Evolutionary conservation across 2,329 filamentous ascomycete species (phyloP).

Genomic region (Akanthomyces dipterigenus): DNA sequence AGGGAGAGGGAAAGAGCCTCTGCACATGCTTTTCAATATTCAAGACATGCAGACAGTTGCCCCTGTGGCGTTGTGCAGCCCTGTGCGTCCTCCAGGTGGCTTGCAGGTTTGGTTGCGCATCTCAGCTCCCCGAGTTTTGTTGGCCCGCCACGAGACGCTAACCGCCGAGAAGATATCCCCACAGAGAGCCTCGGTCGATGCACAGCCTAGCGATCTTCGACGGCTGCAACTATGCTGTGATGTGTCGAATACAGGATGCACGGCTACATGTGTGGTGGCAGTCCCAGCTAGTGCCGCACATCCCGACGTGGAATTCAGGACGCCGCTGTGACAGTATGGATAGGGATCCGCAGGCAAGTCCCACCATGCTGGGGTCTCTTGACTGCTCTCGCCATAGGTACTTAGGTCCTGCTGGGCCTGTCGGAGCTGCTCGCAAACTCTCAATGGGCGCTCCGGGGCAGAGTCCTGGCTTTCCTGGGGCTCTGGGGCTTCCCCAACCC

Average conservation of each 20-base stretch:
- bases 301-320: neutral
- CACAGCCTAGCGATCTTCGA: neutral
- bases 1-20: too few species aligned
- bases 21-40: neutral
- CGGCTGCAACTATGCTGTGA: neutral
- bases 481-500: conserved; percentile 8
- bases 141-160: neutral
- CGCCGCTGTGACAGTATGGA: conserved; percentile 1
- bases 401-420: neutral
- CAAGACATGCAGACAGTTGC: neutral
- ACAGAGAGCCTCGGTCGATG: neutral
- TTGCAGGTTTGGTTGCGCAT: neutral
- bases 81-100: neutral
- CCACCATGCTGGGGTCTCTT: neutral
- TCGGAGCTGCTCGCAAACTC: neutral
- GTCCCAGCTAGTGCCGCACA: neutral
- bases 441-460: neutral
- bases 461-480: neutral
- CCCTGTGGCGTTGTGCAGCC: conserved; percentile 9
- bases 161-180: neutral
- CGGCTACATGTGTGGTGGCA: neutral
- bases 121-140: neutral
- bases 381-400: neutral
- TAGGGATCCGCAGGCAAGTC: conserved; percentile 3
- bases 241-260: neutral